Percentiles rank a stretch among this genome's conserved stretches.
Evolutionary conservation across 164 flowering plant genomes (phyloP).

Genomic region (Chimonanthus salicifolius): DNA sequence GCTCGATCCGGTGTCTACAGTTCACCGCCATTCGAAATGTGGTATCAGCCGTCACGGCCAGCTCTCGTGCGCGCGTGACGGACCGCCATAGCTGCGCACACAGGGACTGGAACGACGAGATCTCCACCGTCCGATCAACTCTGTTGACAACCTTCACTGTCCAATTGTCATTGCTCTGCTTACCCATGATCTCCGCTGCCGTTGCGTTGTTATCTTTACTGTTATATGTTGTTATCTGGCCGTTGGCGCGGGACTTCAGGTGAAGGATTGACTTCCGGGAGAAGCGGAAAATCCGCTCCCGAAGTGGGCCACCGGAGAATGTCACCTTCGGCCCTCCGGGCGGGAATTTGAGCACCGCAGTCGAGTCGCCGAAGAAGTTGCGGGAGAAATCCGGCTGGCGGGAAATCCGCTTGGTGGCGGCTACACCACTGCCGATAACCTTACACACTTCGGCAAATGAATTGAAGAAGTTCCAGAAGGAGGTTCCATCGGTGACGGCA

Average conservation of each 20-base stretch:
- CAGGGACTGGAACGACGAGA: conserved; percentile 88
- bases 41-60: conserved; percentile 32
- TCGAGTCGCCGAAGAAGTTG: conserved; percentile 46
- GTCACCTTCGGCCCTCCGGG: conserved; percentile 56
- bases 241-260: conserved; percentile 56
- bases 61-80: conserved; percentile 66
- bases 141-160: background rate
- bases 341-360: conserved; percentile 53
- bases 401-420: conserved; percentile 32
- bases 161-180: conserved; percentile 33
- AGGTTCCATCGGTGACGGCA: conserved; percentile 79
- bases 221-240: background rate
- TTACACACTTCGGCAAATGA: conserved; percentile 51
- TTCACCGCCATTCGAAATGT: conserved; percentile 93
- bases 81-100: conserved; percentile 77
- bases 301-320: conserved; percentile 50
- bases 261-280: conserved; percentile 45
- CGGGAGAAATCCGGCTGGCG: conserved; percentile 49
- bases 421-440: too few relatives aligned
- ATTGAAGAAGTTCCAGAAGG: conserved; percentile 91
- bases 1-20: conserved; percentile 75
- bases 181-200: conserved; percentile 35
- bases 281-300: conserved; percentile 75
- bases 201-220: background rate
- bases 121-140: conserved; percentile 29